Conservation (phyloP, 2,329 filamentous ascomycete species). For the Penicillium palitans region DNA sequence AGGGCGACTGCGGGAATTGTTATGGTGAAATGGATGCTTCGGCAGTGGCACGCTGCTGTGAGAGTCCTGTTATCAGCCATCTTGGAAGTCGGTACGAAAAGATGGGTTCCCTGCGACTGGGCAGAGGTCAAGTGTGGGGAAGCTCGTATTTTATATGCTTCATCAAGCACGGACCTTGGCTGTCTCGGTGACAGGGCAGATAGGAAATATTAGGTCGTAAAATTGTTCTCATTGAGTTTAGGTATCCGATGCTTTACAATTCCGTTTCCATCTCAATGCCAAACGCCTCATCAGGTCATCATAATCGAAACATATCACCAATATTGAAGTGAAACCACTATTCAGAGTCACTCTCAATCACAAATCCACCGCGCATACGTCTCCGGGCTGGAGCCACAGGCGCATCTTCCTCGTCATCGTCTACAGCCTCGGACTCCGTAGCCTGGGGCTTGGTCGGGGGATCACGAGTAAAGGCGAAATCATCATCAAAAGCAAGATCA, state of each 20-base stretch:
- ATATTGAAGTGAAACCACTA: conserved; percentile 19
- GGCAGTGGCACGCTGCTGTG: conserved; percentile 30
- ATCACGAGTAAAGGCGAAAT: conserved; percentile 35
- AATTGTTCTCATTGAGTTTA: conserved; percentile 2
- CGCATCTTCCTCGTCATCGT: conserved; percentile 36
- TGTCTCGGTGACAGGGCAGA: neutral
- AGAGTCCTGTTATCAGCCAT: conserved; percentile 20
- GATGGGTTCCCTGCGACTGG: no score
- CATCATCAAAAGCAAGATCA: conserved; percentile 37
- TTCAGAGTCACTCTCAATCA: conserved; percentile 48
- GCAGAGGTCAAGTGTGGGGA: neutral
- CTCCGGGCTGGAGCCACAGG: conserved; percentile 35
- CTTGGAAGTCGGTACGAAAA: neutral
- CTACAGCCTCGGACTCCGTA: conserved; percentile 13
- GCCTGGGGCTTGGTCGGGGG: conserved; percentile 18
- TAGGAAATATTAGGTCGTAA: neutral
- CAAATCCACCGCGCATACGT: conserved; percentile 42
- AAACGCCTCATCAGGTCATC: conserved; percentile 34
- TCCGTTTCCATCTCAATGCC: conserved; percentile 9
- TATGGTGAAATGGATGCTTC: conserved; percentile 34
- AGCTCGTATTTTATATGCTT: neutral
- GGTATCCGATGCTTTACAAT: conserved; percentile 12
- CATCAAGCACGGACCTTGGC: neutral
- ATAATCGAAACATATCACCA: conserved; percentile 8
- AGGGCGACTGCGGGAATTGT: conserved; percentile 34